A percentile compares a stretch with the other conserved stretches of the same genome.
Evolutionary conservation across 208 protist genomes (phyloP).

Genomic region (Leptomonas pyrrhocoris): DNA sequence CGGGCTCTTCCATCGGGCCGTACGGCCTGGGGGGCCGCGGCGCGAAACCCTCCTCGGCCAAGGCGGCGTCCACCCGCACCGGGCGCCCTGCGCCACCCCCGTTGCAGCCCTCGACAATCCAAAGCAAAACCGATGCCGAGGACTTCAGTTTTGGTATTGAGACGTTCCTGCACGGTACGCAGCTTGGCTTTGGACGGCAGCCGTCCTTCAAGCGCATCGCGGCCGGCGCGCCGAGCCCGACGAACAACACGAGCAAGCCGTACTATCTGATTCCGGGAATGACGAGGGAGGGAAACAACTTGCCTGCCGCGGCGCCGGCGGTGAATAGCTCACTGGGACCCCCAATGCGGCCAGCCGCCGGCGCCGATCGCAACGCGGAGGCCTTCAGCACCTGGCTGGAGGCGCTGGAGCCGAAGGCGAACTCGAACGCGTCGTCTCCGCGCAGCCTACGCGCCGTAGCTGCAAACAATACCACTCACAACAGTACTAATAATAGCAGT

Average conservation of each 20-base stretch:
- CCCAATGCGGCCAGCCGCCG: background rate
- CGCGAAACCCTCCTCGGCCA: background rate
- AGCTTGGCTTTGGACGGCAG: conserved; percentile 68
- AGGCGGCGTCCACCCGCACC: background rate
- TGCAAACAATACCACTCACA: background rate
- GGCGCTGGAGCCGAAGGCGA: conserved; percentile 17
- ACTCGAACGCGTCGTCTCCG: conserved; percentile 1
- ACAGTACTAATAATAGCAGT: background rate
- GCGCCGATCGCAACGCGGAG: conserved; percentile 21
- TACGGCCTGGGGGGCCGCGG: background rate
- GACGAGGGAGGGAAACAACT: background rate
- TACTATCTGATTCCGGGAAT: conserved; percentile 16
- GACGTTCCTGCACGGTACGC: conserved; percentile 60
- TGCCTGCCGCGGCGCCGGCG: background rate
- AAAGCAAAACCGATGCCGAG: conserved; percentile 6
- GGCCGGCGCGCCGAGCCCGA: background rate
- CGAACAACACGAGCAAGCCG: conserved; percentile 6
- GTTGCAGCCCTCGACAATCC: background rate
- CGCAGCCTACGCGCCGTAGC: background rate
- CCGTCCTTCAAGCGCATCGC: conserved; percentile 55
- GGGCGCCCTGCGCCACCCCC: background rate
- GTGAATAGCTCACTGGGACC: background rate
- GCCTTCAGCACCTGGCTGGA: conserved; percentile 33
- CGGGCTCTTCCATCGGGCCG: conserved; percentile 1
- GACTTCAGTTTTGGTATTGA: conserved; percentile 73